Evolutionary conservation across 2,329 filamentous ascomycete genomes (phyloP).

Genomic region (Hyphodiscus sp.): DNA sequence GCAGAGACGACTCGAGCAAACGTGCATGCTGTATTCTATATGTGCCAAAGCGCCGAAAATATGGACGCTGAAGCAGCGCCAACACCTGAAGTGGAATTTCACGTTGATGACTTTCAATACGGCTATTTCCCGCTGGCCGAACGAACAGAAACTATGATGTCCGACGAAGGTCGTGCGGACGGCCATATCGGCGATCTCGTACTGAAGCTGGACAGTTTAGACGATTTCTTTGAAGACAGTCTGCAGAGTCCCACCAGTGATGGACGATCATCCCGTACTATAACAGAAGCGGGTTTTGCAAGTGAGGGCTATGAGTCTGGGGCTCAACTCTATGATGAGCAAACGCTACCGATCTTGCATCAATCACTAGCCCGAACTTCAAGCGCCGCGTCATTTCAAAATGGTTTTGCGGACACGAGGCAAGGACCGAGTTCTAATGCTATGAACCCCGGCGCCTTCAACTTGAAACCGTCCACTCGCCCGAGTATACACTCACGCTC

Average conservation of each 20-base stretch:
- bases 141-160: slow-evolving; percentile 86
- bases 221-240: slow-evolving; percentile 72
- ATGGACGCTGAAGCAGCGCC: slow-evolving; percentile 55
- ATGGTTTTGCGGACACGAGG: slow-evolving; percentile 71
- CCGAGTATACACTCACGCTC: slow-evolving; percentile 74
- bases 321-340: slow-evolving; percentile 84
- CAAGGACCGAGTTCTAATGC: slow-evolving; percentile 52
- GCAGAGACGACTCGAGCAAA: slow-evolving; percentile 82
- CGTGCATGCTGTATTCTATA: slow-evolving; percentile 94
- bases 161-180: slow-evolving; percentile 61
- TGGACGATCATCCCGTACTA: slow-evolving; percentile 53
- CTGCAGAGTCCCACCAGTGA: slow-evolving; percentile 53
- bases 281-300: slow-evolving; percentile 59
- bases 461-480: slow-evolving; percentile 39
- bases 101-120: slow-evolving; percentile 69
- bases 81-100: slow-evolving; percentile 85
- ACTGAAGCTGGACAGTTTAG: slow-evolving; percentile 69
- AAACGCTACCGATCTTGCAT: slow-evolving; percentile 83
- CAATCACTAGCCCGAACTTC: slow-evolving; percentile 68
- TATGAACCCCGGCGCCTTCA: slow-evolving; percentile 58
- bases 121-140: slow-evolving; percentile 57
- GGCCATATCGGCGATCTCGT: slow-evolving; percentile 77
- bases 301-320: slow-evolving; percentile 64
- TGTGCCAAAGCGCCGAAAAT: slow-evolving; percentile 64
- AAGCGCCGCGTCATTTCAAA: slow-evolving; percentile 73